Conservation (phyloP, 768 basidiomycete species). For the Hericium erinaceus region DNA sequence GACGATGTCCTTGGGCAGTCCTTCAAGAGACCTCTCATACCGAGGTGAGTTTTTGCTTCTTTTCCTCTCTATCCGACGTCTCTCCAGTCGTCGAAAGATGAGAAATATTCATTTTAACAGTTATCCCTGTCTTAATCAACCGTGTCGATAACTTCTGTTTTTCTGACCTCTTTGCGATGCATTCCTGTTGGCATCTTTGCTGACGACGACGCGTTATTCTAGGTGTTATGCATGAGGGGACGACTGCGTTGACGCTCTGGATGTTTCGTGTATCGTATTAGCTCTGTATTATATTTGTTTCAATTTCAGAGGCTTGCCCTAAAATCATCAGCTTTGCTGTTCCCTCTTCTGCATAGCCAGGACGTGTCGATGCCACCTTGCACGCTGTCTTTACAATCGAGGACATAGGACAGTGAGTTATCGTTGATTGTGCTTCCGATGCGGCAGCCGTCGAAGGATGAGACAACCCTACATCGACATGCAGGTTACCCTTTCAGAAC, state of each 20-base stretch:
- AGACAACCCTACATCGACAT: too few relatives aligned
- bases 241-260: background rate
- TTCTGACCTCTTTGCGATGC: background rate
- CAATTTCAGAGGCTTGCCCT: background rate
- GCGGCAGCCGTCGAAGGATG: too few relatives aligned
- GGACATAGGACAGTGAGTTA: too few relatives aligned
- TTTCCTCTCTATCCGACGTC: background rate
- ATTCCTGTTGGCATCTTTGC: background rate
- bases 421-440: too few relatives aligned
- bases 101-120: background rate
- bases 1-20: background rate
- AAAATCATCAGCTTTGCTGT: background rate
- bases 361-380: too few relatives aligned
- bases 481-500: too few relatives aligned
- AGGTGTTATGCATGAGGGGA: background rate
- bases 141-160: background rate
- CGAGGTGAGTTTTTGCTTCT: background rate
- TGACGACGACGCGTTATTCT: background rate
- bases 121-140: slow-evolving; percentile 1
- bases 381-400: too few relatives aligned
- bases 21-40: background rate
- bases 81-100: background rate
- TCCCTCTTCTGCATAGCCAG: background rate
- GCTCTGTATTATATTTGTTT: background rate
- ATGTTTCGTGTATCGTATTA: background rate